Percentiles rank a stretch among this genome's conserved stretches.
Conservation (phyloP, 345 rosid genomes). For the Moricandia arvensis region DNA sequence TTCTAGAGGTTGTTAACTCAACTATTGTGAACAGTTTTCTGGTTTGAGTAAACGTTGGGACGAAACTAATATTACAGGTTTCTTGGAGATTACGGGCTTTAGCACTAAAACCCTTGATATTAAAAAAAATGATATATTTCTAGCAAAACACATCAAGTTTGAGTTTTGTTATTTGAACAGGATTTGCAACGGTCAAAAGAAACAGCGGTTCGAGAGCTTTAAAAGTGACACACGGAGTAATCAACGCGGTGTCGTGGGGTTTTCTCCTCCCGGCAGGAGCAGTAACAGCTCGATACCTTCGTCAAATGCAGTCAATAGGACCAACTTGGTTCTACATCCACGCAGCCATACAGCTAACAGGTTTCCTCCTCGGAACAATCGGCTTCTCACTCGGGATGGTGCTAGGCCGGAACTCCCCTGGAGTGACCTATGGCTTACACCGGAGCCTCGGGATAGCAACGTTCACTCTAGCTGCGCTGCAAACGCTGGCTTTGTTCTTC, state of each 20-base stretch:
- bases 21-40: too few species aligned
- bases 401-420: conserved; percentile 60
- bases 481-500: conserved; percentile 77
- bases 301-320: conserved; percentile 64
- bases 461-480: conserved; percentile 57
- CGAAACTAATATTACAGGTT: too few species aligned
- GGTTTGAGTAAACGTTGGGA: too few species aligned
- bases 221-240: conserved; percentile 55
- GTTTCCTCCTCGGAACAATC: conserved; percentile 56
- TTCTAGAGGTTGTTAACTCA: too few species aligned
- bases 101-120: too few species aligned
- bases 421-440: conserved; percentile 72
- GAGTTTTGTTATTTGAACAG: background rate
- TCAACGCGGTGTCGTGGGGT: conserved; percentile 83
- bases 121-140: too few species aligned
- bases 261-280: conserved; percentile 69
- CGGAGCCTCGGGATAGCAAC: conserved; percentile 75
- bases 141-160: background rate
- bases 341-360: conserved; percentile 61
- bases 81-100: too few species aligned
- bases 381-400: conserved; percentile 78
- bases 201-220: conserved; percentile 40
- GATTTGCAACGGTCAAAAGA: conserved; percentile 31
- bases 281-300: conserved; percentile 67
- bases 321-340: conserved; percentile 91